Conservation (phyloP, 805 yeast genomes). For the Metschnikowia gelsemii region DNA sequence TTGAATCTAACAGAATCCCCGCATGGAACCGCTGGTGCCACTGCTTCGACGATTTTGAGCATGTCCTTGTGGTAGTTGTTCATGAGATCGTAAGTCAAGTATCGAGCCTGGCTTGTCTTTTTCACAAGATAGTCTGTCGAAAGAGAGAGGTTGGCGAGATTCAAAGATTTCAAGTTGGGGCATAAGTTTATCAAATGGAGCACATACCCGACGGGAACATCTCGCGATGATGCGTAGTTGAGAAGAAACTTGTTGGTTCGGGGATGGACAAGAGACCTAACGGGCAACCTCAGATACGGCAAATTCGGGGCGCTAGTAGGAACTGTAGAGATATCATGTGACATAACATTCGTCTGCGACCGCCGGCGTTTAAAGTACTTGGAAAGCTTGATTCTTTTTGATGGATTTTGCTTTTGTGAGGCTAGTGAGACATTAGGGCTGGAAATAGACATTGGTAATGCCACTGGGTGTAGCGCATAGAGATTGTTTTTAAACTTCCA, state of each 20-base stretch:
- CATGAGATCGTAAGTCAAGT: constrained; percentile 39
- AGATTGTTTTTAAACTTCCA: constrained; percentile 78
- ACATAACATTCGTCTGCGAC: constrained; percentile 17
- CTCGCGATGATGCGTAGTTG: constrained; percentile 66
- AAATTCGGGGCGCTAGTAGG: constrained; percentile 24
- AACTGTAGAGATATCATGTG: constrained; percentile 9
- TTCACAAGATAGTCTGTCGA: constrained; percentile 64
- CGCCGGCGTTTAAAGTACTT: constrained; percentile 20
- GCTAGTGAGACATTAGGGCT: constrained; percentile 8
- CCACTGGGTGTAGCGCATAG: constrained; percentile 38
- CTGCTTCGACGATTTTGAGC: constrained; percentile 24
- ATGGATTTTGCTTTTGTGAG: background rate
- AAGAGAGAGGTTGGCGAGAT: constrained; percentile 61
- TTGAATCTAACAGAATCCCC: background rate
- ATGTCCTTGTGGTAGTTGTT: constrained; percentile 38
- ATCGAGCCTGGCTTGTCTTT: constrained; percentile 35
- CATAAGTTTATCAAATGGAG: constrained; percentile 70
- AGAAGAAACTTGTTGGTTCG: constrained; percentile 56
- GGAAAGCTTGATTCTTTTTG: constrained; percentile 15
- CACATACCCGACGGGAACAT: constrained; percentile 75
- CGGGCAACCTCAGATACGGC: too few species aligned
- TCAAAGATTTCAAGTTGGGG: constrained; percentile 52
- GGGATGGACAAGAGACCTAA: constrained; percentile 42
- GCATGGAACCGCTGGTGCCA: constrained; percentile 13
- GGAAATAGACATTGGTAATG: constrained; percentile 19